phyloP scores from a whole-genome alignment of 1,139 yeast species.

The Geotrichum reessii region DNA sequence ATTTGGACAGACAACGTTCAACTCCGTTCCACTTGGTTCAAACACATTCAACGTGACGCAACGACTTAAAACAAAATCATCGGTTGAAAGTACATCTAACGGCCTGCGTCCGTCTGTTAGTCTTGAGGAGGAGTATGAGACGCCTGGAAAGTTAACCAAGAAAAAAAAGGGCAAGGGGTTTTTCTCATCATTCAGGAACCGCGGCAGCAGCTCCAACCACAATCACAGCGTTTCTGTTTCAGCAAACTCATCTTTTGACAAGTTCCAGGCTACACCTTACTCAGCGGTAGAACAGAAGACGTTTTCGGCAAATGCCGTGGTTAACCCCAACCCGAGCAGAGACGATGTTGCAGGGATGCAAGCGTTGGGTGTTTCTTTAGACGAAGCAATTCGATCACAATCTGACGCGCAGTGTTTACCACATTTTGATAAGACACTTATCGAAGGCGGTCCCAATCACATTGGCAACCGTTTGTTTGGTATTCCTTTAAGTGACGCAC shows the following conservation, averaged over 20 bases:
- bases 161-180: conserved; percentile 51
- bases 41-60: neutral
- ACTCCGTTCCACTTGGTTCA: neutral
- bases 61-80: neutral
- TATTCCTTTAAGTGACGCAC: conserved; percentile 51
- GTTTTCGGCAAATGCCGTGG: conserved; percentile 3
- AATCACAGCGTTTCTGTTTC: conserved; percentile 16
- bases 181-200: conserved; percentile 50
- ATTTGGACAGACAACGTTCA: conserved; percentile 1
- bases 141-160: conserved; percentile 38
- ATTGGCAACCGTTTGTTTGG: conserved; percentile 49
- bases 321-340: conserved; percentile 14
- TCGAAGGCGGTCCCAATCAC: neutral
- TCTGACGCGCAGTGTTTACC: neutral
- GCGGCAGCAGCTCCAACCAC: conserved; percentile 15
- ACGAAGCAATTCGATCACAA: conserved; percentile 12
- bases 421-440: neutral
- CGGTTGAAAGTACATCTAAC: neutral
- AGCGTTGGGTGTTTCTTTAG: conserved; percentile 14
- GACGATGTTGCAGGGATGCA: conserved; percentile 11
- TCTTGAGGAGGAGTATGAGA: conserved; percentile 26
- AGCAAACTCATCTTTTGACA: conserved; percentile 11
- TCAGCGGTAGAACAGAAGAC: conserved; percentile 19
- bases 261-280: conserved; percentile 19
- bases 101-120: conserved; percentile 12